A percentile compares a stretch with the other conserved stretches of the same genome.
Conservation (phyloP, 2,329 filamentous ascomycete species). For the Fusarium vanettenii region DNA sequence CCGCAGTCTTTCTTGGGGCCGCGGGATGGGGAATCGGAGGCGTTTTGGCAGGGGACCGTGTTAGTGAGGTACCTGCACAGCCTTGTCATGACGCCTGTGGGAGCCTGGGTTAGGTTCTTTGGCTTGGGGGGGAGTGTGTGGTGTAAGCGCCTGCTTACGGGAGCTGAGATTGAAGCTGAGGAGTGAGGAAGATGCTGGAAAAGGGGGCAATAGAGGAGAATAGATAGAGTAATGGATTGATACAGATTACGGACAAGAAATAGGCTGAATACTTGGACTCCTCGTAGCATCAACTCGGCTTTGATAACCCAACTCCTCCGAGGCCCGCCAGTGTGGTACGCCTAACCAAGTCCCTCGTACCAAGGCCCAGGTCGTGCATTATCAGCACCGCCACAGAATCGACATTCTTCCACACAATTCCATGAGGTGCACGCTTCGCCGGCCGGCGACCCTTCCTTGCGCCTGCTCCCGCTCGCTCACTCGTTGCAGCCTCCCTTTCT, state of each 20-base stretch:
- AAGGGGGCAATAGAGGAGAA: neutral
- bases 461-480: neutral
- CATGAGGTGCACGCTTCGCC: slow-evolving; percentile 53
- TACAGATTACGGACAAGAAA: neutral
- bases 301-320: slow-evolving; percentile 7
- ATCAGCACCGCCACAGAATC: slow-evolving; percentile 54
- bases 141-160: slow-evolving; percentile 29
- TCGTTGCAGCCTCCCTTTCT: slow-evolving; percentile 45
- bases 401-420: slow-evolving; percentile 56
- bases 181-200: slow-evolving; percentile 26
- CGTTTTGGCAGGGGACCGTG: slow-evolving; percentile 21
- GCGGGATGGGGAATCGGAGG: slow-evolving; percentile 3
- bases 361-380: slow-evolving; percentile 42
- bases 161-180: slow-evolving; percentile 1
- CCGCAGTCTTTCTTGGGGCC: slow-evolving; percentile 19
- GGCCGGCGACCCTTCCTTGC: slow-evolving; percentile 41
- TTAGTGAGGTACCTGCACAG: slow-evolving; percentile 41
- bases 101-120: neutral
- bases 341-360: slow-evolving; percentile 13
- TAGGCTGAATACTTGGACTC: neutral
- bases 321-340: slow-evolving; percentile 18
- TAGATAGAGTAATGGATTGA: neutral
- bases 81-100: slow-evolving; percentile 30
- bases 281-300: neutral
- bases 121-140: neutral